These are phyloP conservation scores for Aspergillus tanneri DNA, from an alignment of 2,329 filamentous ascomycete species.

Conservation along the genomic window DNA sequence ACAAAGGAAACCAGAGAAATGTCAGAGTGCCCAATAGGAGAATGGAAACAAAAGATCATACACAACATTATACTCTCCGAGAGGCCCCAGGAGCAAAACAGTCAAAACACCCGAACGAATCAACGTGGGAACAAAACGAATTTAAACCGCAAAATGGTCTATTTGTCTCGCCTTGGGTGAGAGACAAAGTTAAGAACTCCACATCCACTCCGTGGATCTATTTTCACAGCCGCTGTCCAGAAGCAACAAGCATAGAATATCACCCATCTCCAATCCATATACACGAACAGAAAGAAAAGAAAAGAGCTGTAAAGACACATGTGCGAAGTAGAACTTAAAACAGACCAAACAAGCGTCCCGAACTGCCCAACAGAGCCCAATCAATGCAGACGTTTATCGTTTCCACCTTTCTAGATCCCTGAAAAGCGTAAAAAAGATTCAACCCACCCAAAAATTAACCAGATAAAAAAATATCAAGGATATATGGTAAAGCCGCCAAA, in stretches of 20 bases:
- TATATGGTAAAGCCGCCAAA: conserved; percentile 31
- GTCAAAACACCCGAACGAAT: conserved; percentile 29
- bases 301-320: conserved; percentile 26
- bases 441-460: conserved; percentile 26
- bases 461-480: conserved; percentile 29
- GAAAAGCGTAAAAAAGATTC: conserved; percentile 31
- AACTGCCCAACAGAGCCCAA: conserved; percentile 40
- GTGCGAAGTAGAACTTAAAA: conserved; percentile 23
- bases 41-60: conserved; percentile 20
- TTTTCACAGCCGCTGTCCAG: conserved; percentile 32
- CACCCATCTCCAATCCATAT: conserved; percentile 37
- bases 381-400: conserved; percentile 48
- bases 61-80: conserved; percentile 25
- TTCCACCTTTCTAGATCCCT: conserved; percentile 45
- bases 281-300: conserved; percentile 29
- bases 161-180: conserved; percentile 28
- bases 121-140: conserved; percentile 23
- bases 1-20: conserved; percentile 20
- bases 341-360: conserved; percentile 29
- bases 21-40: conserved; percentile 13
- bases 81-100: conserved; percentile 18
- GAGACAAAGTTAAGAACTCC: conserved; percentile 39
- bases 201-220: conserved; percentile 38
- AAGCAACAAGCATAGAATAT: conserved; percentile 33
- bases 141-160: conserved; percentile 32